phyloP scores from a whole-genome alignment of 192 early-diverging fungal species.

The Coemansia sp. region DNA sequence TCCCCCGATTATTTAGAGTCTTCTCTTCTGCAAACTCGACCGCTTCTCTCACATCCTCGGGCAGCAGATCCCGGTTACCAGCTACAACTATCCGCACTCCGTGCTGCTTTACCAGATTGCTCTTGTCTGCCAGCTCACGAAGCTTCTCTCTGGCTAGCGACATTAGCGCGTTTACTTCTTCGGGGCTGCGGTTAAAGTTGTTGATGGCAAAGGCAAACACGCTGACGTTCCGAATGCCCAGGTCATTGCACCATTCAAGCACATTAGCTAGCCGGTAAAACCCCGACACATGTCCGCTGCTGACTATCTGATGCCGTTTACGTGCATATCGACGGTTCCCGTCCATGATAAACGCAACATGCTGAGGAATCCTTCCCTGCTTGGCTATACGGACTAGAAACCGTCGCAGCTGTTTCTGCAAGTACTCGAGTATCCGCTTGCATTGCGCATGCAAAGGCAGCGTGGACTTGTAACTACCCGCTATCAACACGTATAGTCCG shows the following conservation, averaged over 20 bases:
- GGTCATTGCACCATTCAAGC: constrained; percentile 81
- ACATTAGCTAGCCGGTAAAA: constrained; percentile 78
- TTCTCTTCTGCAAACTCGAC: constrained; percentile 60
- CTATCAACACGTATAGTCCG: constrained; percentile 9
- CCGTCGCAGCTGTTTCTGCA: neutral
- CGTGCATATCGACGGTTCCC: constrained; percentile 93
- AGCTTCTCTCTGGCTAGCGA: constrained; percentile 74
- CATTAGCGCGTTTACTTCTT: constrained; percentile 88
- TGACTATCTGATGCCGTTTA: constrained; percentile 53
- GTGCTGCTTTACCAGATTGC: constrained; percentile 69
- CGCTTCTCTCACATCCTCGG: constrained; percentile 60
- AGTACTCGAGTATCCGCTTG: neutral
- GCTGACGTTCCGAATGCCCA: constrained; percentile 83
- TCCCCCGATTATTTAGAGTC: constrained; percentile 65
- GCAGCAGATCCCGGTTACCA: constrained; percentile 71
- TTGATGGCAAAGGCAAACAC: constrained; percentile 98
- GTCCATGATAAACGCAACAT: constrained; percentile 97
- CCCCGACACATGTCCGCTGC: constrained; percentile 77
- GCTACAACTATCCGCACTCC: constrained; percentile 76
- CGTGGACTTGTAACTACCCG: constrained; percentile 5
- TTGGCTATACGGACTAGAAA: constrained; percentile 36
- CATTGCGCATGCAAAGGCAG: neutral
- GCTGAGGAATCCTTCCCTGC: constrained; percentile 80
- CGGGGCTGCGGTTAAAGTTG: constrained; percentile 87
- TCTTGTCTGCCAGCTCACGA: constrained; percentile 64